Conservation (phyloP, 768 basidiomycete genomes). For the Rhodotorula taiwanensis region DNA sequence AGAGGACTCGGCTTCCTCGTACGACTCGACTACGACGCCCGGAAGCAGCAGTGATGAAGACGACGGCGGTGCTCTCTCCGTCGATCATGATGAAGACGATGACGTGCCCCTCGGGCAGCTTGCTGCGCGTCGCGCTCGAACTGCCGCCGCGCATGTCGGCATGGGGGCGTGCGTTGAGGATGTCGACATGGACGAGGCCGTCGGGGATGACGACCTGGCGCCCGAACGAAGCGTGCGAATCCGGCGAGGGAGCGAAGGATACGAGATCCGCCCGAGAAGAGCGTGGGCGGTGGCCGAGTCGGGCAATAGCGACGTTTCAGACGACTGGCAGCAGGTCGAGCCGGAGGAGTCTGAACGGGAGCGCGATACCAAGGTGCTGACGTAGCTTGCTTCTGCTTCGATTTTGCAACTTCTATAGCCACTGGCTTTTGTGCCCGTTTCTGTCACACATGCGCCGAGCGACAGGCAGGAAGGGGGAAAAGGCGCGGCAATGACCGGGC, state of each 20-base stretch:
- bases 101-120: slow-evolving; percentile 24
- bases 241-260: slow-evolving; percentile 30
- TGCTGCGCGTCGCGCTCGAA: background rate
- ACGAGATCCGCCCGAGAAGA: slow-evolving; percentile 21
- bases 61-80: background rate
- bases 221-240: slow-evolving; percentile 23
- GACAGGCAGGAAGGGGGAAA: too few relatives aligned
- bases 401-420: too few relatives aligned
- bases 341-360: too few relatives aligned
- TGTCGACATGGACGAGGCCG: background rate
- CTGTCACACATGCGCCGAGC: too few relatives aligned
- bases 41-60: background rate
- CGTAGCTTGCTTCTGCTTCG: too few relatives aligned
- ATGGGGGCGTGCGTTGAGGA: background rate
- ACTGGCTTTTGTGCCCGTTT: too few relatives aligned
- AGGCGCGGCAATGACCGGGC: too few relatives aligned
- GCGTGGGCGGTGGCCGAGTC: background rate
- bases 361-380: too few relatives aligned
- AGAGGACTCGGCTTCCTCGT: background rate
- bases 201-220: slow-evolving; percentile 11
- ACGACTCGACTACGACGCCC: background rate
- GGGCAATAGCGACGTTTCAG: background rate
- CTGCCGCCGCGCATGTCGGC: background rate
- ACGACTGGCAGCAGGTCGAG: too few relatives aligned
- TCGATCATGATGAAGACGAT: slow-evolving; percentile 9